Evolutionary conservation across 345 rosid species (phyloP).

Genomic region (Aethionema arabicum): DNA sequence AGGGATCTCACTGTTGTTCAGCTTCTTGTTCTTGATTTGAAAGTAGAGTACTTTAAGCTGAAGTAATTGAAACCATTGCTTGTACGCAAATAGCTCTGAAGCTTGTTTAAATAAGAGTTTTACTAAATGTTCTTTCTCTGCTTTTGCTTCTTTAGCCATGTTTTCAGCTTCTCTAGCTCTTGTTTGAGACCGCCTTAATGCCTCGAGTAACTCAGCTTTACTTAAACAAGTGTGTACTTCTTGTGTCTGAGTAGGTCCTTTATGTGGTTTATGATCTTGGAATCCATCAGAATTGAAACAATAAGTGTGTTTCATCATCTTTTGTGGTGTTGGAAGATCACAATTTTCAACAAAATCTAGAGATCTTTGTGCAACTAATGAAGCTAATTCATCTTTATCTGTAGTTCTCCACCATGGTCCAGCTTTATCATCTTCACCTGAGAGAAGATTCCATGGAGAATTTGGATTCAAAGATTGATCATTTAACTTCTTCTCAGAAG

Average conservation of each 20-base stretch:
- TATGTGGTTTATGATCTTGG: slow-evolving; percentile 17
- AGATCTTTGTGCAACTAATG: slow-evolving; percentile 83
- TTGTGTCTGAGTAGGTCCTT: too few relatives aligned
- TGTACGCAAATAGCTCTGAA: slow-evolving; percentile 87
- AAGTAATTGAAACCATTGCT: slow-evolving; percentile 82
- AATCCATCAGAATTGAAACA: slow-evolving; percentile 39
- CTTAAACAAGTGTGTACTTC: slow-evolving; percentile 31
- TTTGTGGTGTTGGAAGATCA: slow-evolving; percentile 86
- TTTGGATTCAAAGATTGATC: slow-evolving; percentile 49
- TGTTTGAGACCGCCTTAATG: slow-evolving; percentile 88
- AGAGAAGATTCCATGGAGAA: slow-evolving; percentile 57
- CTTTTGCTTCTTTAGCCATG: slow-evolving; percentile 71
- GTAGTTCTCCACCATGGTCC: slow-evolving; percentile 90
- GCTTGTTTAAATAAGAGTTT: slow-evolving; percentile 91
- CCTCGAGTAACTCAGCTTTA: slow-evolving; percentile 80
- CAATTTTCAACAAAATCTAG: slow-evolving; percentile 68
- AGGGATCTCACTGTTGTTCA: slow-evolving; percentile 47
- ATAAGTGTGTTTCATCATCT: slow-evolving; percentile 46
- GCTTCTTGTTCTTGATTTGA: slow-evolving; percentile 57
- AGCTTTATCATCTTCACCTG: slow-evolving; percentile 41
- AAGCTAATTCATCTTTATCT: slow-evolving; percentile 77
- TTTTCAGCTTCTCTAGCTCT: slow-evolving; percentile 97
- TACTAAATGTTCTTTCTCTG: slow-evolving; percentile 79
- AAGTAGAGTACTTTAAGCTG: slow-evolving; percentile 73
- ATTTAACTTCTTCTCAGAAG: slow-evolving; percentile 36